These are phyloP conservation scores for Mrakiaceae sp. DNA, from an alignment of 1,284 basidiomycete species.

Conservation along the genomic window DNA sequence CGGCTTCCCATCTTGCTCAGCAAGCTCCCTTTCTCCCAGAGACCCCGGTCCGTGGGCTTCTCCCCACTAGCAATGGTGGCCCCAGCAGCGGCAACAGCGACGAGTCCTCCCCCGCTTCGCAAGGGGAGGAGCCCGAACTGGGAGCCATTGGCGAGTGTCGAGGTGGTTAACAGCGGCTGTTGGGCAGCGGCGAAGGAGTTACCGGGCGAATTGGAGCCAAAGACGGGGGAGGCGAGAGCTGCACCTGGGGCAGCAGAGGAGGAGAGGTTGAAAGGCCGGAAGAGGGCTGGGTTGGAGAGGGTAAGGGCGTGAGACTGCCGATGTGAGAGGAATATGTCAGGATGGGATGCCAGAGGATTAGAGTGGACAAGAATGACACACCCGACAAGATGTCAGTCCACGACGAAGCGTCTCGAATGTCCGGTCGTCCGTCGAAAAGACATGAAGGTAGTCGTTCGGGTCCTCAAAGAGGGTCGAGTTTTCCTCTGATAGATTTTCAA, in stretches of 20 bases:
- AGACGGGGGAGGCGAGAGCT: neutral
- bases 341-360: neutral
- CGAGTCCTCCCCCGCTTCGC: too few species aligned
- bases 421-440: slow-evolving; percentile 56
- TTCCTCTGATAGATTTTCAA: slow-evolving; percentile 48
- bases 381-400: slow-evolving; percentile 4
- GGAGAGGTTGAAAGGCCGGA: neutral
- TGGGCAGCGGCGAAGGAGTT: neutral
- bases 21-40: neutral
- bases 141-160: neutral
- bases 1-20: slow-evolving; percentile 1
- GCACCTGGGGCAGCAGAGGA: neutral
- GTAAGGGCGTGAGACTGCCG: slow-evolving; percentile 1
- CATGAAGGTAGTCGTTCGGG: slow-evolving; percentile 67
- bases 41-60: neutral
- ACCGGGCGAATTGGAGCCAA: too few species aligned
- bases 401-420: slow-evolving; percentile 10
- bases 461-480: slow-evolving; percentile 73
- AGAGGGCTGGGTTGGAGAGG: slow-evolving; percentile 3
- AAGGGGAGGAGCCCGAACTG: neutral
- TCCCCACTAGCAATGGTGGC: neutral
- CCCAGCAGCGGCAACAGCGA: neutral
- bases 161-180: neutral
- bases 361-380: neutral
- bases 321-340: neutral